A percentile compares a stretch with the other conserved stretches of the same genome.
Evolutionary conservation across 2,329 filamentous ascomycete species (phyloP).

Genomic region (Tolypocladium paradoxum): DNA sequence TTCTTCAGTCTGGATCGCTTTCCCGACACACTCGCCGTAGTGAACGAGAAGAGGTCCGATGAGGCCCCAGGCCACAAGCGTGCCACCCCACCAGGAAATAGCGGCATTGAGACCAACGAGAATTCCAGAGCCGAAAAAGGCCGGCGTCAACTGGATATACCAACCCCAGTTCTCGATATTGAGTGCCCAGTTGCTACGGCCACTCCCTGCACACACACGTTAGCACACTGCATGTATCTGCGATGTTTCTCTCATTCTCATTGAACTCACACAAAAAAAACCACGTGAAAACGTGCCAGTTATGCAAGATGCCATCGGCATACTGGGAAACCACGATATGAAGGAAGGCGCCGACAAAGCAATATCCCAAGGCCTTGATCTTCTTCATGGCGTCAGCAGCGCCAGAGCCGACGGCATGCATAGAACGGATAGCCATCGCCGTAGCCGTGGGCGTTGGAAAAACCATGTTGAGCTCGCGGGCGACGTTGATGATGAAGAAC

Average conservation of each 20-base stretch:
- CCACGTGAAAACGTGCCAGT: slow-evolving; percentile 45
- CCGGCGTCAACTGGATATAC: slow-evolving; percentile 48
- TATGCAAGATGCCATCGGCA: slow-evolving; percentile 47
- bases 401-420: slow-evolving; percentile 45
- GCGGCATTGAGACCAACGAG: slow-evolving; percentile 43
- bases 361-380: slow-evolving; percentile 40
- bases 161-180: slow-evolving; percentile 51
- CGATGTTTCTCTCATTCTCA: too few relatives aligned
- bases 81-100: slow-evolving; percentile 45
- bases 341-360: slow-evolving; percentile 38
- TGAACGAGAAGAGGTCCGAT: slow-evolving; percentile 35
- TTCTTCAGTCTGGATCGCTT: slow-evolving; percentile 10
- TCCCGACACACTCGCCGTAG: slow-evolving; percentile 41
- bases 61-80: slow-evolving; percentile 43
- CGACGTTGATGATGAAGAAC: slow-evolving; percentile 58
- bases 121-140: slow-evolving; percentile 48
- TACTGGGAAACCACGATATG: slow-evolving; percentile 49
- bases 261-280: too few relatives aligned
- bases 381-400: slow-evolving; percentile 42
- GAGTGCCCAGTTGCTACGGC: slow-evolving; percentile 32
- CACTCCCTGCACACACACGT: slow-evolving; percentile 35
- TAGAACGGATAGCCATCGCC: slow-evolving; percentile 50
- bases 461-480: slow-evolving; percentile 46
- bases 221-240: too few relatives aligned
- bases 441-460: slow-evolving; percentile 51